Base-by-base conservation (phyloP, 192 early-diverging fungal species). In the Lunasporangiospora selenospora region DNA sequence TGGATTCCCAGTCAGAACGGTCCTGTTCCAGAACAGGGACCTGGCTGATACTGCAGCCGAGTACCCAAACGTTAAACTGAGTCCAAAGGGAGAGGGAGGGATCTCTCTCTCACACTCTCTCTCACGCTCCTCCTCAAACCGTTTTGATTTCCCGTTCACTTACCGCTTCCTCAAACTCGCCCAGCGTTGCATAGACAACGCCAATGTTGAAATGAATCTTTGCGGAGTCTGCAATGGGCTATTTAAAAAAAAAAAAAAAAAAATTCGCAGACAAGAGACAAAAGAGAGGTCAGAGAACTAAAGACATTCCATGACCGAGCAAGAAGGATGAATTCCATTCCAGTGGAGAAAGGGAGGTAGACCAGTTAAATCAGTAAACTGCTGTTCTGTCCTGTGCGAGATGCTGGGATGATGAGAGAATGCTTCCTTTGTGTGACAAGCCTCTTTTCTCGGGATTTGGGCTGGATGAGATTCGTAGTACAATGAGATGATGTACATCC, bases 151-250 rank as follows among this genome's bases (percentile, higher is more conserved):
- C 53, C 27, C 40, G 26, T 51, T 42, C 49, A 87, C 90, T 82
- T 85, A 98, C 93, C 67, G 95, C 97, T 59, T 81, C 84, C 21
- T 89, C 80, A 70, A 89, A 81, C 54, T 94, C 83, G 16, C 85
- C 86, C 37, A 92, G 55, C 24, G 88, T 90, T 4, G 93, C 82
- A 47, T 87, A 86, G 38, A 91, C 84, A 57, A 95, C 86, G 7
- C 90, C 95, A 70, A 97, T 93, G 77, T 97, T 99, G 78, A 98
- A 99, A 76, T 95, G 93, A 46, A 98, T 95, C 78, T 95, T 96
- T 36, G 95, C 88, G 16, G 87, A 89, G 67, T 96, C 93, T 34
- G 95, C 95, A 55, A 99, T 88, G 29, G 76, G 75, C 87, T 90
- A 79, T 11, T 32, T 41, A 13, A 45, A 42, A 16, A 33, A 9